Base-by-base conservation (phyloP, 2,329 filamentous ascomycete species). In the Escovopsis sp. region DNA sequence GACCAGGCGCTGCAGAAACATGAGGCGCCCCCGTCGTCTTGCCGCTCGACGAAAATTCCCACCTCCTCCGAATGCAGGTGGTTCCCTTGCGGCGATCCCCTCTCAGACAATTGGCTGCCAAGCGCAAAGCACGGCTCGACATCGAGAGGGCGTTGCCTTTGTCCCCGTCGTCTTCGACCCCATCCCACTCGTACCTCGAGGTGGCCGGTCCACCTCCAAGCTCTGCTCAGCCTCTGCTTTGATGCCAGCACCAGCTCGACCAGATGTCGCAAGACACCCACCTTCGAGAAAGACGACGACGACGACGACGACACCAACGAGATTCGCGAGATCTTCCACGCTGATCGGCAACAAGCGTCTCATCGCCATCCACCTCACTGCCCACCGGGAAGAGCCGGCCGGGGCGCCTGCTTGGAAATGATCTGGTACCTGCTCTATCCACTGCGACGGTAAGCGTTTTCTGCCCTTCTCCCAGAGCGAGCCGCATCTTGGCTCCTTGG, bases 371-470 rank as follows among this genome's bases (percentile, higher is more conserved):
- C 21, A 8, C 21, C 21, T 25, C 9, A 11, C 21, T 25, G 21
- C 21, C 21, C 11, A 8, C 21, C 21, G 11, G 21, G 8, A 9
- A 8, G 21, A 25, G 21, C 21, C 21, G 11, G 21, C 21, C 21
- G 21, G 21, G 21, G 21, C 21, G 28, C 12, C 15, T 15, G 27
- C 4, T 34, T 28, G 14, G 28, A 35, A 31, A 73, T 83, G 78
- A 78, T 83, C 59, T 83, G 78, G 78, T 83, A 80, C 62, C 60
- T 86, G 35, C 62, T 86, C 45, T 85, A 80, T 61, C 79, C 79
- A 51, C 64, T 86, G 46, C 70, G 80, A 69, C 78, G 80, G 79
- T 82, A 59, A 56, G 77, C 31, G 39, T 40, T 11, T 6, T 11
- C 4, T 25, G 8, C 21, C 9, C n/a, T n/a, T n/a, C n/a, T n/a